Evolutionary conservation across 140 eudicot genomes (phyloP), one percentile per base, ranked within the genome.

Genomic region (Stevia rebaudiana): DNA sequence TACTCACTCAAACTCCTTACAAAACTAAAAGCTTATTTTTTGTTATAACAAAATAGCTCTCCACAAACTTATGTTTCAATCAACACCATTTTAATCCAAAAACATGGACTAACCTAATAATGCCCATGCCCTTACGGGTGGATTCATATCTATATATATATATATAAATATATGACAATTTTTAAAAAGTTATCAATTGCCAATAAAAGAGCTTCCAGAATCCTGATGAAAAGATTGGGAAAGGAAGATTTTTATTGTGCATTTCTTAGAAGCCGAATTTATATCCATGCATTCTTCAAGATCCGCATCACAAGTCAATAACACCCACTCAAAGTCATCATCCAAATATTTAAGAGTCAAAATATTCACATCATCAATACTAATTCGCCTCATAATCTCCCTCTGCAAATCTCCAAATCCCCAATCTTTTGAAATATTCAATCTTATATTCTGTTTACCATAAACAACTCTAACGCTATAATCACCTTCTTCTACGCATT

Each of bases 291-390:
- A 88, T 77, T 88, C 96, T 68, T 85, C 86, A 70, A 88, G 88
- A 85, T 88, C 96, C 47, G 81, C 96, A 69, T 88, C 87, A 28
- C 94, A 88, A 15, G 90, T 85, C 68, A 88, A 74, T 13, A 88
- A 82, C 37, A 88, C 87, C 95, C 95, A 88, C 70, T 88, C 96
- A 16, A 76, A 70, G 52, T 88, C 96, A 61, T 85, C 95, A 67
- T 88, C 96, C 72, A 88, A 61, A 60, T 88, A 88, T 80, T 86
- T 88, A 11, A 88, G 52, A 49, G 77, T 67, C 30, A 85, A 25
- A 33, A 47, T 74, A 33, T 71, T 73, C 48, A 71, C 9, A 50
- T 80, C 83, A 11, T 76, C 84, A 16, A 85, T 33, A 61, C 66
- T 67, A 65, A 85, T 85, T 41, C 83, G 87, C 76, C 79, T 85